Conservation (phyloP, 1,284 basidiomycete species). For the Boletus mariae region DNA sequence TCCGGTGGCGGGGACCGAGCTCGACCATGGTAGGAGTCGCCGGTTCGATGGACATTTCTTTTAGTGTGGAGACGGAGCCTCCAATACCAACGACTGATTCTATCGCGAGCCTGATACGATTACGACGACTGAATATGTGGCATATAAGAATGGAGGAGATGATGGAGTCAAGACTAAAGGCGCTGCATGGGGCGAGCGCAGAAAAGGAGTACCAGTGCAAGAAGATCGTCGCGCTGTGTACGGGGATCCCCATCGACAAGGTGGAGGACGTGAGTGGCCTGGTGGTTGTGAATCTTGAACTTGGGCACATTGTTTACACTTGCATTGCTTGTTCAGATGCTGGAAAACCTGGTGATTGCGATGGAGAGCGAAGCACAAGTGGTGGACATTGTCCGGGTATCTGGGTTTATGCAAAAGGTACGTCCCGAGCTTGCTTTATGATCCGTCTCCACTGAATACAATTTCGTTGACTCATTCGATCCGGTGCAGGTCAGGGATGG, state of each 20-base stretch:
- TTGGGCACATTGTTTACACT: constrained; percentile 21
- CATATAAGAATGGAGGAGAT: constrained; percentile 74
- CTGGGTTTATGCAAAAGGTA: constrained; percentile 87
- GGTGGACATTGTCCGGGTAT: constrained; percentile 82
- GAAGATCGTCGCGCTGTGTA: constrained; percentile 87
- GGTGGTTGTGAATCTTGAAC: constrained; percentile 14
- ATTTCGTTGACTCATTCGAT: constrained; percentile 22
- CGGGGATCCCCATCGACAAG: constrained; percentile 81
- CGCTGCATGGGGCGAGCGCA: constrained; percentile 74
- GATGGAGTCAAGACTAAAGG: constrained; percentile 65
- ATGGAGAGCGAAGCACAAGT: constrained; percentile 86
- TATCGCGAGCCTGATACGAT: constrained; percentile 57
- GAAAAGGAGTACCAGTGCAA: constrained; percentile 89
- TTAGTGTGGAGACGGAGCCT: constrained; percentile 63
- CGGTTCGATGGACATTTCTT: constrained; percentile 52
- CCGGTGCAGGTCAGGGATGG: constrained; percentile 59
- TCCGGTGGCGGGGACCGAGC: constrained; percentile 63
- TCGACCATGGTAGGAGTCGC: constrained; percentile 57
- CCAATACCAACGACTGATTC: constrained; percentile 61
- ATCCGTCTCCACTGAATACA: constrained; percentile 17
- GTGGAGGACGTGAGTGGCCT: constrained; percentile 76
- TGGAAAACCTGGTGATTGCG: constrained; percentile 84
- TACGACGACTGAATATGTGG: constrained; percentile 80
- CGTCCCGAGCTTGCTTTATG: constrained; percentile 7
- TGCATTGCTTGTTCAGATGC: constrained; percentile 53